phyloP scores from a whole-genome alignment of 2,329 filamentous ascomycete species.

The Phaeosphaeria sp. region DNA sequence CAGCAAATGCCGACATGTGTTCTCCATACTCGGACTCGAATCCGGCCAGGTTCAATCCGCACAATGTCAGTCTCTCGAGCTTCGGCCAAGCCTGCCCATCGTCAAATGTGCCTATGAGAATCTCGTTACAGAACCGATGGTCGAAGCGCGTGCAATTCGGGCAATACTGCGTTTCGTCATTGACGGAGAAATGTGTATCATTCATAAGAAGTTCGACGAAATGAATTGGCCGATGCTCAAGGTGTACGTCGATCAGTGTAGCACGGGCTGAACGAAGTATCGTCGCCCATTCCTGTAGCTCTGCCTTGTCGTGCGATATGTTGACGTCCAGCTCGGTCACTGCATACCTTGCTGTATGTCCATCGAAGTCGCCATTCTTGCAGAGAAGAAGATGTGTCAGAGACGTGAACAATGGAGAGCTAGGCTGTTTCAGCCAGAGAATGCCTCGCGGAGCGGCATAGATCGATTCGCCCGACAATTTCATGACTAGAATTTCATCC shows the following conservation, averaged over 20 bases:
- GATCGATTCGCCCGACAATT: neutral
- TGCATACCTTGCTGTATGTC: neutral
- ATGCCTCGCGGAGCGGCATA: neutral
- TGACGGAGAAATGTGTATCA: neutral
- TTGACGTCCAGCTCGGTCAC: neutral
- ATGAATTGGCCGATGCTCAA: slow-evolving; percentile 5
- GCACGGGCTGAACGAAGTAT: slow-evolving; percentile 1
- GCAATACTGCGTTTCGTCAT: neutral
- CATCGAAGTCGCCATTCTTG: neutral
- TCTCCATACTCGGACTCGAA: neutral
- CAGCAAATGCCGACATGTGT: neutral
- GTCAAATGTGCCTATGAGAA: neutral
- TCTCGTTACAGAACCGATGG: neutral
- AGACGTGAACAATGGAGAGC: neutral
- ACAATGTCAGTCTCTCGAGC: slow-evolving; percentile 4
- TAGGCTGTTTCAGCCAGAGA: neutral
- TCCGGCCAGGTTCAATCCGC: slow-evolving; percentile 1
- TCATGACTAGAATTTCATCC: neutral
- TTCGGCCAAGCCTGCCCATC: slow-evolving; percentile 5
- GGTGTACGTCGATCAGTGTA: slow-evolving; percentile 3
- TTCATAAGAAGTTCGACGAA: neutral
- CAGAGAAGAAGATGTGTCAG: neutral
- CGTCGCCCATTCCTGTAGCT: slow-evolving; percentile 2
- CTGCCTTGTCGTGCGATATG: neutral
- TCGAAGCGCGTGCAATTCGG: neutral